Percentiles rank a stretch among this genome's conserved stretches.
Conservation (phyloP, 495 filamentous ascomycete genomes). For the Penicillium odoratum region DNA sequence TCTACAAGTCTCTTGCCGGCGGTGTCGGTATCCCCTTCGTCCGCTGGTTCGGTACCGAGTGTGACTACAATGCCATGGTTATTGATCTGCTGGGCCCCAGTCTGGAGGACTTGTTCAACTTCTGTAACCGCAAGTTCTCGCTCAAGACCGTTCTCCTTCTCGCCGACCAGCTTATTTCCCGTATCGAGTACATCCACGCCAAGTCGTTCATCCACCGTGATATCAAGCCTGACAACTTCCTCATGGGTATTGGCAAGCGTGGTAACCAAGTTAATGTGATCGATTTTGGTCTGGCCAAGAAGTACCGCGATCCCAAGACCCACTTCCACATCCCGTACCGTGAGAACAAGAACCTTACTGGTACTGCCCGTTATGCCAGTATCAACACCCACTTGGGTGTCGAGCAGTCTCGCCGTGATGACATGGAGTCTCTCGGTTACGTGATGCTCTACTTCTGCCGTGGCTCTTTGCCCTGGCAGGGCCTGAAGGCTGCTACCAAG, state of each 20-base stretch:
- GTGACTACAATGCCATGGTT: constrained; percentile 99
- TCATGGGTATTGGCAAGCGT: constrained; percentile 99
- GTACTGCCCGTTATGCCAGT: constrained; percentile 97
- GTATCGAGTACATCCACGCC: constrained; percentile 99
- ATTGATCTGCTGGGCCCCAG: constrained; percentile 96
- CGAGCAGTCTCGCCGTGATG: constrained; percentile 98
- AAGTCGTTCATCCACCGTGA: constrained; percentile 99
- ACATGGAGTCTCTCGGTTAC: constrained; percentile 99
- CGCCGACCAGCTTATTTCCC: constrained; percentile 97
- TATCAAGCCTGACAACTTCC: constrained; percentile 99
- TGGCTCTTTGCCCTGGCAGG: constrained; percentile 98
- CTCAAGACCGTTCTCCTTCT: constrained; percentile 98
- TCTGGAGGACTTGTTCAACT: constrained; percentile 99
- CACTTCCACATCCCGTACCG: constrained; percentile 99
- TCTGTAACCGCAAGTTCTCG: constrained; percentile 99
- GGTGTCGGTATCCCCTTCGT: constrained; percentile 99
- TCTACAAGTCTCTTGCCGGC: constrained; percentile 98
- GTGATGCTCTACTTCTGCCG: constrained; percentile 99
- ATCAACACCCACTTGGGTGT: constrained; percentile 99
- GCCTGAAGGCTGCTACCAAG: constrained; percentile 98
- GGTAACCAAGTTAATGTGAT: constrained; percentile 99
- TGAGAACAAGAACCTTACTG: constrained; percentile 99
- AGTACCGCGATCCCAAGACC: constrained; percentile 99
- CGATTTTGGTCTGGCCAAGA: constrained; percentile 99
- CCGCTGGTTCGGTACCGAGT: constrained; percentile 99